Base-by-base conservation (phyloP, 768 basidiomycete species). In the Lactarius deliciosus region DNA sequence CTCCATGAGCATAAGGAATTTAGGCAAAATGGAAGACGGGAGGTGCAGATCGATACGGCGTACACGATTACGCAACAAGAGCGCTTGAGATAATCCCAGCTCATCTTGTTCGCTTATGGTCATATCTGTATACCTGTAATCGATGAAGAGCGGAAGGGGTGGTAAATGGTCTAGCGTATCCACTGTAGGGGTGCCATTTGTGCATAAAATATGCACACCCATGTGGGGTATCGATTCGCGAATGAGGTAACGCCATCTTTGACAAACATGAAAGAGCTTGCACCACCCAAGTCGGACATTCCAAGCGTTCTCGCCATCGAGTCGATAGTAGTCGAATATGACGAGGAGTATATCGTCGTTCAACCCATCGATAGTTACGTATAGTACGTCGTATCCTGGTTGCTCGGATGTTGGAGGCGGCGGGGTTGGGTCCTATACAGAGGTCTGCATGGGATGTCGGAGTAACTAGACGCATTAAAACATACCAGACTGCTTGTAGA, bases 211-310 rank as follows among this genome's bases (percentile, higher is more conserved):
- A 22, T 47, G n/a, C 45, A 47, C 0, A 10, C 45, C 45, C 9
- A 47, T n/a, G 20, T 47, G 45, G n/a, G 9, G 10, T 47, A 18
- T 8, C 9, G 45, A 47, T 1, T 2, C 0, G 32, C 6, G 10
- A 28, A 63, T 28, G 43, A 57, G 20, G 34, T 25, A 5, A 41
- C 62, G 55, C 62, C 62, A 63, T 34, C n/a, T 63, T 57, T 15
- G 62, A 57, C 62, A 63, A 16, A 57, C 43, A 22, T 63, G 62
- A 10, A 43, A 57, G 62, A 63, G 62, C 10, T 63, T 63, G 62
- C 32, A 18, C 62, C 62, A 63, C 41, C n/a, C 22, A 34, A 45
- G n/a, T 38, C 53, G 40, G 32, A 32, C 30, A 36, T 63, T 57
- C 62, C 62, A 63, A 10, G 30, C 10, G 3, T 34, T 16, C 53